A percentile compares a stretch with the other conserved stretches of the same genome.
These are phyloP conservation scores for Claviceps purpurea DNA, from an alignment of 2,329 filamentous ascomycete genomes.

Conservation along the genomic window DNA sequence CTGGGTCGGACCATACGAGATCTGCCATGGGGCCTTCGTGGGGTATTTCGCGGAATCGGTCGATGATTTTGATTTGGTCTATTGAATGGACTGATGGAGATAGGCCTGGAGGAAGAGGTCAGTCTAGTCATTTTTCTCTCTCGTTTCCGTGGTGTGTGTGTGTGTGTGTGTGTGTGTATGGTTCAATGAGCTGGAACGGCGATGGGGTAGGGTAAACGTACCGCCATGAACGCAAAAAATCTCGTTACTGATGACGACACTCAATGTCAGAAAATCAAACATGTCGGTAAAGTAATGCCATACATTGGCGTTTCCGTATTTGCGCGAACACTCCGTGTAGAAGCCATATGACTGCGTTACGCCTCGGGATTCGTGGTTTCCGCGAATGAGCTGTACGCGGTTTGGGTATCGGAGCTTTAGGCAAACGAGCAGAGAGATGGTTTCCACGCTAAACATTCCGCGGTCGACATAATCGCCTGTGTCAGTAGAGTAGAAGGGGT, in stretches of 20 bases:
- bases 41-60: constrained; percentile 94
- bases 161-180: background rate
- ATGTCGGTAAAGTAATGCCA: constrained; percentile 99
- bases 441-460: constrained; percentile 97
- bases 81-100: constrained; percentile 92
- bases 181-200: no score
- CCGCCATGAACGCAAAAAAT: constrained; percentile 98
- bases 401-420: constrained; percentile 93
- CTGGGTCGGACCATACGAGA: constrained; percentile 94
- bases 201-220: constrained; percentile 16
- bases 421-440: constrained; percentile 93
- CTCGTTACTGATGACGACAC: constrained; percentile 95
- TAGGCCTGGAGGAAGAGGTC: constrained; percentile 37
- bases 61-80: constrained; percentile 99
- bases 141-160: background rate
- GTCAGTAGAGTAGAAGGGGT: background rate
- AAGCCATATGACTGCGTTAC: constrained; percentile 99
- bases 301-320: constrained; percentile 96
- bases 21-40: constrained; percentile 99
- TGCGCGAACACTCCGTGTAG: constrained; percentile 94
- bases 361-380: constrained; percentile 94
- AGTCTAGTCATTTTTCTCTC: background rate
- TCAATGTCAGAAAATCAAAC: constrained; percentile 96
- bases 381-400: constrained; percentile 88
- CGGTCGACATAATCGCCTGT: constrained; percentile 94